phyloP scores from a whole-genome alignment of 1,284 basidiomycete genomes.

The Fereydounia khargensis region DNA sequence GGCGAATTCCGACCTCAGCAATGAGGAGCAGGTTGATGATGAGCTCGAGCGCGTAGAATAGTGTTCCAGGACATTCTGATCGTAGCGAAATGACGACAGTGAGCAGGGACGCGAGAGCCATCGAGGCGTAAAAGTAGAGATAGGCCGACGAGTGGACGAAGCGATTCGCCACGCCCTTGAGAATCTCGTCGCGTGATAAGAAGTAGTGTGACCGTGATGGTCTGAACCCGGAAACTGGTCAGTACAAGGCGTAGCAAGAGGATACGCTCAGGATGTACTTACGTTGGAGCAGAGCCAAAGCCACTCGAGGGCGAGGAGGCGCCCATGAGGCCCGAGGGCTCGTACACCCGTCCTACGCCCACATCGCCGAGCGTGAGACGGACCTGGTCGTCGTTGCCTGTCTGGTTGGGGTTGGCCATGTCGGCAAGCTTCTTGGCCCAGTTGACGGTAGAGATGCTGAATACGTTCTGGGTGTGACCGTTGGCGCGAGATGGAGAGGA shows the following conservation, averaged over 20 bases:
- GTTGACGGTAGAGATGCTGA: constrained; percentile 25
- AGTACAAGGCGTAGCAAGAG: no score
- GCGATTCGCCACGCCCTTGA: constrained; percentile 55
- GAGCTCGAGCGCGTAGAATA: constrained; percentile 52
- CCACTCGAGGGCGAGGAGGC: no score
- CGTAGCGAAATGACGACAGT: constrained; percentile 49
- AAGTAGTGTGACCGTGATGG: constrained; percentile 42
- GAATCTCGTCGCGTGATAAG: constrained; percentile 46
- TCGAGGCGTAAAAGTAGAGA: constrained; percentile 52
- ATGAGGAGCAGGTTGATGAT: constrained; percentile 51
- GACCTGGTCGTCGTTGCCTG: background rate
- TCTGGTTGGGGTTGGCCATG: constrained; percentile 22
- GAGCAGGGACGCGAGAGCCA: constrained; percentile 49
- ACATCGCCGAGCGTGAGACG: background rate
- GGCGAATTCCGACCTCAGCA: constrained; percentile 47
- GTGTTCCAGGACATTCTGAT: constrained; percentile 45
- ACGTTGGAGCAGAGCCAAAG: constrained; percentile 8
- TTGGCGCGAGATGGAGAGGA: constrained; percentile 1
- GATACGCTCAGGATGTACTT: no score
- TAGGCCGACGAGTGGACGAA: constrained; percentile 55
- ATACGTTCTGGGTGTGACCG: constrained; percentile 31
- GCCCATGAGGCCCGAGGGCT: no score
- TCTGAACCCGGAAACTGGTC: no score
- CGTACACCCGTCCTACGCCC: constrained; percentile 25
- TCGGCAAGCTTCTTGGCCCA: constrained; percentile 25